Evolutionary conservation across 805 yeast genomes (phyloP), one percentile per base, ranked within the genome.

Genomic region (Wickerhamiella kurtzmanii): DNA sequence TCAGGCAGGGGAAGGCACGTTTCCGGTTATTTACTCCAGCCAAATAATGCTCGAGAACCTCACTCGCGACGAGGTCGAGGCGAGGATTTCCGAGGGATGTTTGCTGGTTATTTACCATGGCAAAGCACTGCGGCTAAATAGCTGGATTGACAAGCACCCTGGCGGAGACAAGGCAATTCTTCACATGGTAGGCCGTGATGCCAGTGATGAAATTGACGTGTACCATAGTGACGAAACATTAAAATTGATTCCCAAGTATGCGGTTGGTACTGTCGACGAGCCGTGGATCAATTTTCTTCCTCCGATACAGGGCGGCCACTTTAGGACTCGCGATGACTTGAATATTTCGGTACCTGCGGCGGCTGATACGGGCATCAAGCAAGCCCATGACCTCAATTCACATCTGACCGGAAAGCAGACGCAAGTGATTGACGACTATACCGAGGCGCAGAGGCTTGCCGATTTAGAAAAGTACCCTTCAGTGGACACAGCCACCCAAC

Each of bases 131-230:
- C 74, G 77, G 53, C 66, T 87, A 48, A 79, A 85, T 46, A 52
- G 64, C 6, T 86, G 95, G 95, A 62, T 86, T 35, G 68, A 68
- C 21, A 68, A 56, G 44, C 96, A 86, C 62, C 96, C 96, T 0
- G 96, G 96, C 15, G 95, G 96, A 3, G 88, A 80, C 49, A 82
- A 77, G 57, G 88, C 94, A 1, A 79, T 87, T 4, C 69, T 69
- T 55, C 96, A 87, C 63, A 71, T 86, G 80, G 75, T 86, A 2
- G 96, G 96, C 1, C 66, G 89, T 48, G 95, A 86, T 63, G 94
- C 95, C 18, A 80, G 92, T 0, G 94, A 85, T 60, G 95, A 87
- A 61, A 85, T 86, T 83, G 74, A 78, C 45, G 87, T 88, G 6
- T 86, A 84, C 57, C 95, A 86, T 60, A 61, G 74, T 40, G 75